Base-by-base conservation (phyloP, 768 basidiomycete species). In the Russula brevipes region DNA sequence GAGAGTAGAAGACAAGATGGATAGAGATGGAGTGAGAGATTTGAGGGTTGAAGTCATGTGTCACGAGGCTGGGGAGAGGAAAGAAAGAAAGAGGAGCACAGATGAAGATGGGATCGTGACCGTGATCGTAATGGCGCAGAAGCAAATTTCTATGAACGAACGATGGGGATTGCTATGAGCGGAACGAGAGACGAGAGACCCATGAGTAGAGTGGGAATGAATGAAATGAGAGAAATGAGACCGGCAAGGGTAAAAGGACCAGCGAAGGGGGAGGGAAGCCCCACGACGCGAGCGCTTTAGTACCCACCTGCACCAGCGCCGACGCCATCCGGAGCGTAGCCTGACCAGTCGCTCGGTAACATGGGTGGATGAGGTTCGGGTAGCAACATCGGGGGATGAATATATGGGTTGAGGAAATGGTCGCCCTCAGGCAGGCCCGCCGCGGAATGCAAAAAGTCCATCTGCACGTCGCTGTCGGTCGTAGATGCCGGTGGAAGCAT, bases 361-460 rank as follows among this genome's bases (percentile, higher is more conserved):
- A 76, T 76, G 12, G 73, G 75, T 19, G 73, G 76, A 60, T 77
- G 76, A 0, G 72, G 69, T 69, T 76, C 70, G 19, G 78, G 81
- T 16, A 76, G 77, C 33, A 80, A 56, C 83, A 84, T 84, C 9
- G 83, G 82, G 17, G 82, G 82, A 69, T 84, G 83, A 49, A 83
- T 70, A 58, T 82, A 83, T 14, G 79, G 73, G 4, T 78, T 77
- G 60, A 82, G 82, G 46, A 89, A 73, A 61, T 76, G 80, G 24
- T 87, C 87, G 14, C 67, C 66, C 50, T 89, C 88, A 5, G 50
- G 88, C 87, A 30, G 80, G 79, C n/a, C 81, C 79, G 84, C 72
- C 9, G 84, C 83, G 36, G 82, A 82, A 60, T 89, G 87, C 6
- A 89, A 76, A 66, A 83, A 90, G 67, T 89, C 87, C 85, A 88